Conservation (phyloP, 257 asterid species). For the Schizonepeta tenuifolia region DNA sequence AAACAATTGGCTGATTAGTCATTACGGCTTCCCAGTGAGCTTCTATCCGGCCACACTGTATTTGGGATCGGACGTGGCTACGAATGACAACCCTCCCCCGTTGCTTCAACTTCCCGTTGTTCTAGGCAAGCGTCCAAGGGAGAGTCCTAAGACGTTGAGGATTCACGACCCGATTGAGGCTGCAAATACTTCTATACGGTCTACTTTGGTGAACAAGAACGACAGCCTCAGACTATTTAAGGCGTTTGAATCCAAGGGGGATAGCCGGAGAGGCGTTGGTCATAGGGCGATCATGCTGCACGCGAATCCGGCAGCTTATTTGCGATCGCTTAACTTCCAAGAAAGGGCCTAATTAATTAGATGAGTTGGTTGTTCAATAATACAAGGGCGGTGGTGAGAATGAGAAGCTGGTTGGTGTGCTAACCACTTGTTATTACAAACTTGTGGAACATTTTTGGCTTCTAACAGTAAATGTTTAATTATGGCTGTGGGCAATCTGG, state of each 20-base stretch:
- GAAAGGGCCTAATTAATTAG: constrained; percentile 42
- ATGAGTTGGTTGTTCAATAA: neutral
- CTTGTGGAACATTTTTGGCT: neutral
- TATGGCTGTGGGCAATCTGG: neutral
- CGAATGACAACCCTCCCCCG: neutral
- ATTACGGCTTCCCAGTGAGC: constrained; percentile 41
- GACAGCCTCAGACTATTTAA: constrained; percentile 22
- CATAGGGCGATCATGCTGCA: constrained; percentile 47
- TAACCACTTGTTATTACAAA: too few relatives aligned
- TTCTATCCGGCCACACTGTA: constrained; percentile 37
- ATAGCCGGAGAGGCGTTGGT: constrained; percentile 20
- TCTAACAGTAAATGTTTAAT: neutral
- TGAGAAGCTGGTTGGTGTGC: neutral
- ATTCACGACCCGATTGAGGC: constrained; percentile 70
- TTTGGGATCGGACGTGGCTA: constrained; percentile 24
- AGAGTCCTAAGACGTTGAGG: constrained; percentile 60
- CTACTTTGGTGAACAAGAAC: constrained; percentile 43
- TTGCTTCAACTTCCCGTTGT: neutral
- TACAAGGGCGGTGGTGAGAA: neutral
- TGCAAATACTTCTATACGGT: constrained; percentile 73
- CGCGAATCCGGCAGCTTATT: constrained; percentile 86
- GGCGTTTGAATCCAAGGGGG: constrained; percentile 48
- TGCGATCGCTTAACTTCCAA: constrained; percentile 68
- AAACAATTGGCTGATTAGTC: constrained; percentile 51
- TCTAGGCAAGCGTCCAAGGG: constrained; percentile 67